Conservation (phyloP, 305 asterid species). For the Fraxinus sp. region DNA sequence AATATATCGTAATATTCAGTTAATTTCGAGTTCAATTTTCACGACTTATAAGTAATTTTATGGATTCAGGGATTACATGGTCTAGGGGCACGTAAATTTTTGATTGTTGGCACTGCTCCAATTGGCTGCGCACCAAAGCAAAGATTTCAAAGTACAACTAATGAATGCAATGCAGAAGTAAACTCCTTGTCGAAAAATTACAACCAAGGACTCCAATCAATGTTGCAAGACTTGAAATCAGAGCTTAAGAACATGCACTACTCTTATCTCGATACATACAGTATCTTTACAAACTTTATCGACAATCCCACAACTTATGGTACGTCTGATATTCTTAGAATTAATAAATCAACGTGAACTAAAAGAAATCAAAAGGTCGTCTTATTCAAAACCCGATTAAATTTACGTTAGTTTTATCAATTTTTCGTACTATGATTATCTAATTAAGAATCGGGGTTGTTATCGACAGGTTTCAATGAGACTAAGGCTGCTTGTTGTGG, state of each 20-base stretch:
- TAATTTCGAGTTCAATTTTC: background rate
- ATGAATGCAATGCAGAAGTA: constrained; percentile 39
- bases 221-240: constrained; percentile 47
- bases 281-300: constrained; percentile 31
- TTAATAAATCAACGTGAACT: no score
- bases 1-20: no score
- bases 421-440: background rate
- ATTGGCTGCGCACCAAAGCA: constrained; percentile 48
- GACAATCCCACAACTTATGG: constrained; percentile 41
- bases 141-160: constrained; percentile 21
- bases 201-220: constrained; percentile 30
- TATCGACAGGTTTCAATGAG: constrained; percentile 47
- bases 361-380: no score
- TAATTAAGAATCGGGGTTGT: background rate
- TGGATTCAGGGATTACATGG: constrained; percentile 29
- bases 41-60: background rate
- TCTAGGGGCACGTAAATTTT: constrained; percentile 42
- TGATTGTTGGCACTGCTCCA: constrained; percentile 33
- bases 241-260: constrained; percentile 47
- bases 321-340: background rate
- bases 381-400: no score
- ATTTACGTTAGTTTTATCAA: no score
- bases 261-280: constrained; percentile 48
- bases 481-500: constrained; percentile 74
- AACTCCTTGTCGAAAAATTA: constrained; percentile 42